A percentile compares a stretch with the other conserved stretches of the same genome.
Conservation (phyloP, 169 alveolate genomes). For the Plasmodium relictum region DNA sequence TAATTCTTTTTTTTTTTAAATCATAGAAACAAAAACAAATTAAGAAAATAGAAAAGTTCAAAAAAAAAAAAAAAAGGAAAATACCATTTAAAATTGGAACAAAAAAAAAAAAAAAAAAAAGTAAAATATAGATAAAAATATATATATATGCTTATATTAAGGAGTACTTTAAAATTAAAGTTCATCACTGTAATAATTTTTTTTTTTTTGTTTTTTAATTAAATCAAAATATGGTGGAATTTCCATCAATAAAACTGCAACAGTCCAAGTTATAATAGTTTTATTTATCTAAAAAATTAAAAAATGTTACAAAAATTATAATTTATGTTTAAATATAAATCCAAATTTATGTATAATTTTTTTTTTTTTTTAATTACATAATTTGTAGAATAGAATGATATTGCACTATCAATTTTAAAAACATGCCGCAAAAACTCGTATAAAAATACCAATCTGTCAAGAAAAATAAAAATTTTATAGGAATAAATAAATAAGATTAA, state of each 20-base stretch:
- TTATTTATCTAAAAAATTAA: conserved; percentile 44
- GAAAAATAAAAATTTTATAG: too few species aligned
- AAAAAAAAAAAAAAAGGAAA: too few species aligned
- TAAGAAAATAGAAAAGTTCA: background rate
- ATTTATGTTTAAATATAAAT: background rate
- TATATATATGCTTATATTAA: too few species aligned
- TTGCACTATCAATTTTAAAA: conserved; percentile 42
- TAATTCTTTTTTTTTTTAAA: background rate
- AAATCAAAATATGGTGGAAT: conserved; percentile 39
- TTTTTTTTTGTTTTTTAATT: conserved; percentile 42
- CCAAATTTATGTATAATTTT: background rate
- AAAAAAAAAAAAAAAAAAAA: conserved; percentile 1
- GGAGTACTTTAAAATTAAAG: conserved; percentile 13
- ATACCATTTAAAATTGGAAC: too few species aligned
- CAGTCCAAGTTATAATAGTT: conserved; percentile 69
- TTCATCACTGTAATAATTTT: conserved; percentile 45
- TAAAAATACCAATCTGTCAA: conserved; percentile 50
- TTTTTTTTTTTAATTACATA: conserved; percentile 41
- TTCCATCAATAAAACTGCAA: conserved; percentile 65
- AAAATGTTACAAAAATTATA: background rate
- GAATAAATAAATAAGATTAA: too few species aligned
- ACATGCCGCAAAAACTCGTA: conserved; percentile 66
- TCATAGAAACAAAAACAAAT: background rate
- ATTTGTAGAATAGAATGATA: conserved; percentile 66
- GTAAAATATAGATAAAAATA: background rate